Evolutionary conservation across 805 yeast genomes (phyloP).

Genomic region (Ogataea ramenticola): DNA sequence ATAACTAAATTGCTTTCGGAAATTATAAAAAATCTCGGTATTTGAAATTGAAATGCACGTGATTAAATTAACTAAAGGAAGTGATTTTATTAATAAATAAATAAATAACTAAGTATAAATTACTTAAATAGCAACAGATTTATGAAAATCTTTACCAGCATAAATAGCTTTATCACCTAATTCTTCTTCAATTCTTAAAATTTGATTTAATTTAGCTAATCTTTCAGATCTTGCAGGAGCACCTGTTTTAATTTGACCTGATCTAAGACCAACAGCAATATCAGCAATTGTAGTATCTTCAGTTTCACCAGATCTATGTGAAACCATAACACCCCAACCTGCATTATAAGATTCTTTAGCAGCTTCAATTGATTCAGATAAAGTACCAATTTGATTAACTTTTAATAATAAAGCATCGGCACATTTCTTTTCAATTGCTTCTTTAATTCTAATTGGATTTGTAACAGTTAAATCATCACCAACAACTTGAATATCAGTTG

Average conservation of each 20-base stretch:
- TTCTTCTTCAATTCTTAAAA: constrained; percentile 97
- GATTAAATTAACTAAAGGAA: too few relatives aligned
- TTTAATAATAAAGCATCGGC: constrained; percentile 92
- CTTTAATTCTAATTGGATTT: constrained; percentile 90
- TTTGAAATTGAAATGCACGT: too few relatives aligned
- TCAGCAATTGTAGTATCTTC: constrained; percentile 99
- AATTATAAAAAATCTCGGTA: too few relatives aligned
- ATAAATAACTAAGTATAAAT: not conserved
- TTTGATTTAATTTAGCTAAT: constrained; percentile 98
- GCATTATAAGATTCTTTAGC: constrained; percentile 93
- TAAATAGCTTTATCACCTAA: constrained; percentile 95
- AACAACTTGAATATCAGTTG: constrained; percentile 79
- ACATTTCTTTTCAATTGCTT: constrained; percentile 94
- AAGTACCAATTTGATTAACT: constrained; percentile 98
- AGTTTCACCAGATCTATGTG: constrained; percentile 99
- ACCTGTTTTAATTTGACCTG: constrained; percentile 99
- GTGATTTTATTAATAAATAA: too few relatives aligned
- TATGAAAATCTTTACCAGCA: constrained; percentile 91
- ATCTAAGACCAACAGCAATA: constrained; percentile 93
- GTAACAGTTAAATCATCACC: constrained; percentile 99
- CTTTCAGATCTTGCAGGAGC: constrained; percentile 99
- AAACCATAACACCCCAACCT: constrained; percentile 99
- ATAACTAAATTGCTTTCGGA: too few relatives aligned
- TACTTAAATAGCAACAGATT: constrained; percentile 27
- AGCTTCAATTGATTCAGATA: constrained; percentile 94